These are phyloP conservation scores for Globisporangium ultimum DNA, from an alignment of 352 stramenopile genomes.

Conservation along the genomic window DNA sequence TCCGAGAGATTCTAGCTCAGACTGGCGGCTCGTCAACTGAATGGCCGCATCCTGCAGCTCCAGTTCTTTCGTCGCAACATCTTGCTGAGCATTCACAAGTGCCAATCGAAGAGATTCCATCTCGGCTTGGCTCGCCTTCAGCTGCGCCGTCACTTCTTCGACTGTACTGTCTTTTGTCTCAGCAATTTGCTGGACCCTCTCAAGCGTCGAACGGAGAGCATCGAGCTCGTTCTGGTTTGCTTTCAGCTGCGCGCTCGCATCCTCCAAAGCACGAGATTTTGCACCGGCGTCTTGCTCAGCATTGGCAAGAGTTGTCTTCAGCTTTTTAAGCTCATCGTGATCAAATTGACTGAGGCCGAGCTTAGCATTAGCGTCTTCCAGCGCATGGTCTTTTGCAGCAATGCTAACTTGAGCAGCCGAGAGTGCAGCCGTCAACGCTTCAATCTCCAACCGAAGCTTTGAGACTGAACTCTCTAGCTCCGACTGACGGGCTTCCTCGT, in stretches of 20 bases:
- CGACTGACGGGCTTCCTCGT: constrained; percentile 44
- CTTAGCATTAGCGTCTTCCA: constrained; percentile 8
- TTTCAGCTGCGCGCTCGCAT: constrained; percentile 5
- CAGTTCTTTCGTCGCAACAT: constrained; percentile 1
- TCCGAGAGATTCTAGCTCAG: background rate
- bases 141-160: background rate
- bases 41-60: constrained; percentile 3
- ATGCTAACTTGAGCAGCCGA: constrained; percentile 3
- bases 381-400: constrained; percentile 5
- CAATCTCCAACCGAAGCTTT: constrained; percentile 16
- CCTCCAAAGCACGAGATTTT: constrained; percentile 10
- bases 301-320: constrained; percentile 1
- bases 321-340: constrained; percentile 3
- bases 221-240: constrained; percentile 2
- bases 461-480: constrained; percentile 20
- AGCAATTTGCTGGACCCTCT: background rate
- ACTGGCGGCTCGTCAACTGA: constrained; percentile 1
- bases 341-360: background rate
- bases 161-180: constrained; percentile 1
- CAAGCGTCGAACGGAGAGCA: constrained; percentile 3
- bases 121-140: constrained; percentile 6
- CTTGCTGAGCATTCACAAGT: background rate
- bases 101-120: constrained; percentile 9
- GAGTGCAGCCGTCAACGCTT: constrained; percentile 9
- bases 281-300: constrained; percentile 6